Base-by-base conservation (phyloP, 2,329 filamentous ascomycete genomes). In the Aspergillus novoparasiticus region DNA sequence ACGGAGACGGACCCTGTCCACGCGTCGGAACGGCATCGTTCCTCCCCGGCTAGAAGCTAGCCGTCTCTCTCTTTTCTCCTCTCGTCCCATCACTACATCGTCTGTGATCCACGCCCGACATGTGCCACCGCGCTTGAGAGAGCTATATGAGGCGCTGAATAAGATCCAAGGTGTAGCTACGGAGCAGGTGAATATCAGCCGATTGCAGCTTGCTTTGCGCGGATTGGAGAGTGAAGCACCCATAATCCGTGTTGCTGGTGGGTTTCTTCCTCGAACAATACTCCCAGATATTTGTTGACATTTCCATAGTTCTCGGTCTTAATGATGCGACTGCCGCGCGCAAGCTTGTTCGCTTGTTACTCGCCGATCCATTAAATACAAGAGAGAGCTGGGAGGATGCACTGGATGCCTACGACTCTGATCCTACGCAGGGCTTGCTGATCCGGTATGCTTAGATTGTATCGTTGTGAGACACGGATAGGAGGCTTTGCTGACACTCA, bases 341-440 rank as follows among this genome's bases (percentile, higher is more conserved):
- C 66, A 83, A 80, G 66, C 82, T 97, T 10, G 83, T 93, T 53
- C 86, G 88, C 48, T 80, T 94, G 41, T 78, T 93, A 14, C 80
- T 93, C 1, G 89, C 89, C 2, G 91, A 94, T 75, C 90, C 91
- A 5, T 77, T 94, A 67, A 83, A 83, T 43, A 78, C 84, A 6
- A 84, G 86, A 66, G 84, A 87, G 67, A 76, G 82, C 30, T 94
- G 91, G 91, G 91, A 94, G 76, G 80, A 81, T 71, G 80, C 87
- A 62, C 75, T 93, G 63, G 82, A 85, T 36, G 69, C 71, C 14
- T 72, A 74, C 14, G 82, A 85, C 64, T 82, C 85, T 66, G 74
- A 73, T 62, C 75, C 81, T 32, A 75, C 79, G 34, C 82, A 82
- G 64, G 89, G 90, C 2, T 76, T 93, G 61, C 79, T 93, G 21